Percentiles rank a stretch among this genome's conserved stretches.
Evolutionary conservation across 176 grass and related monocot species (phyloP).

Genomic region (Stipa capillata): DNA sequence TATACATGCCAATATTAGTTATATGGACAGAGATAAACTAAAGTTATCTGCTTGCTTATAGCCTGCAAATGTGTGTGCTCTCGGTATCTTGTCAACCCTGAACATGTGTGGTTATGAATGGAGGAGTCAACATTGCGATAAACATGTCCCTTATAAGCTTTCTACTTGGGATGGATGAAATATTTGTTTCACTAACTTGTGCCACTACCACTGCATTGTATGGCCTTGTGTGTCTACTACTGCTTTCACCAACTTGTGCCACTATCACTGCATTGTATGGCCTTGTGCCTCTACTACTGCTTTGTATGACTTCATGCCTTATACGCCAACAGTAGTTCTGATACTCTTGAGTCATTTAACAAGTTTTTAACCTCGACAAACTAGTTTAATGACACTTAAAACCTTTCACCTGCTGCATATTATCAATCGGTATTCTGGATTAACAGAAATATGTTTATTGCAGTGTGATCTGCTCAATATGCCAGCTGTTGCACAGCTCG

Average conservation of each 20-base stretch:
- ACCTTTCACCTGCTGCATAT: not conserved
- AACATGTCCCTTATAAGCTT: not conserved
- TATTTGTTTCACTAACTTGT: not conserved
- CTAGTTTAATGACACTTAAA: not conserved
- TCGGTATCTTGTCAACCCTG: not conserved
- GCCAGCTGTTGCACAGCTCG: conserved; percentile 73
- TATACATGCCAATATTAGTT: not conserved
- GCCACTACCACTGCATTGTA: not conserved
- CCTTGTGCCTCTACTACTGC: not conserved
- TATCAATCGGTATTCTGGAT: not conserved
- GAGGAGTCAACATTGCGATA: not conserved
- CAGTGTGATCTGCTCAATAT: conserved; percentile 88
- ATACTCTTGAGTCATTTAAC: not conserved
- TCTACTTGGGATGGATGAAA: not conserved
- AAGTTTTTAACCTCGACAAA: not conserved
- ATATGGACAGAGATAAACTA: not conserved
- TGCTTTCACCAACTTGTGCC: too few relatives aligned
- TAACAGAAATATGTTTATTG: conserved; percentile 21
- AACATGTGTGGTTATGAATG: not conserved
- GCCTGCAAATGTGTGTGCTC: not conserved
- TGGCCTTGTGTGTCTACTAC: not conserved
- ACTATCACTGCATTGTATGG: not conserved
- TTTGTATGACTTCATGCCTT: not conserved
- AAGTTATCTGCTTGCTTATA: not conserved
- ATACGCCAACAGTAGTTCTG: not conserved